These are phyloP conservation scores for Logfia minima DNA, from an alignment of 129 eudicot species.

Conservation along the genomic window DNA sequence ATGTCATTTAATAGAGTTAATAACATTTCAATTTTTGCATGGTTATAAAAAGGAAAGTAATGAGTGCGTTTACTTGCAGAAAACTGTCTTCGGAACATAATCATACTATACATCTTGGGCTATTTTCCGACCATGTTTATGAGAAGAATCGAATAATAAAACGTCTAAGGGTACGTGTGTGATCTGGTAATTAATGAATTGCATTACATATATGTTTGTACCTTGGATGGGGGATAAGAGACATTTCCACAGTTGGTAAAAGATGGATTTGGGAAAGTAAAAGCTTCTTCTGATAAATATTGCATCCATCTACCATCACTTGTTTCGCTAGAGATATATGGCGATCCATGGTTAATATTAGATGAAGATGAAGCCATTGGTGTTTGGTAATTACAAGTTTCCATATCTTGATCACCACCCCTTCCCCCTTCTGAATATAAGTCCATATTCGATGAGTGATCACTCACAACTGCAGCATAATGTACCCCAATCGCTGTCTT, in stretches of 20 bases:
- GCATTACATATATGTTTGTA: constrained; percentile 18
- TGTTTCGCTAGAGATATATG: constrained; percentile 35
- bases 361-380: constrained; percentile 52
- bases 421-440: constrained; percentile 73
- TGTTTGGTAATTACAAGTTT: constrained; percentile 49
- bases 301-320: constrained; percentile 80
- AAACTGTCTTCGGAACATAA: too few species aligned
- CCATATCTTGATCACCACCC: constrained; percentile 58
- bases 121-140: too few species aligned
- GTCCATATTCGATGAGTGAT: constrained; percentile 68
- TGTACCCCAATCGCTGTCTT: constrained; percentile 48
- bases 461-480: constrained; percentile 49
- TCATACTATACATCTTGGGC: too few species aligned
- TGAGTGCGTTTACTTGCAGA: too few species aligned
- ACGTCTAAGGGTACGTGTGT: not conserved
- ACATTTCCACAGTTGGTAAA: constrained; percentile 43
- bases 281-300: constrained; percentile 79
- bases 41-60: not conserved
- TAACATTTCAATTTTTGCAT: not conserved
- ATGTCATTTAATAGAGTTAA: not conserved
- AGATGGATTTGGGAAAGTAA: constrained; percentile 58
- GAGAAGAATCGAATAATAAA: too few species aligned
- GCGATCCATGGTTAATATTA: constrained; percentile 41
- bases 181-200: too few species aligned
- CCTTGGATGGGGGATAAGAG: constrained; percentile 79